Conservation (phyloP, 345 rosid species). For the Pistacia integerrima region DNA sequence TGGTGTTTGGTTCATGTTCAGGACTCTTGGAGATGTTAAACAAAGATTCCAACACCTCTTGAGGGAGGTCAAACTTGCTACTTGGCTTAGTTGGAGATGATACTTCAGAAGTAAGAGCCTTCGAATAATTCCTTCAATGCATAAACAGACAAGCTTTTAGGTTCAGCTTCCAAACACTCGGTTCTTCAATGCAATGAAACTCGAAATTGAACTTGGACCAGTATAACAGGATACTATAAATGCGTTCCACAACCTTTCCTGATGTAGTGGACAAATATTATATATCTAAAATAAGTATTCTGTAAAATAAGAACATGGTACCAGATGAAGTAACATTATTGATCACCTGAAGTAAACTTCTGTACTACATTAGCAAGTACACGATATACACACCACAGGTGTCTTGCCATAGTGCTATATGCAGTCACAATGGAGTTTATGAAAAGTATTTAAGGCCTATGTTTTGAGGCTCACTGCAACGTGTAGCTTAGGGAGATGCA, state of each 20-base stretch:
- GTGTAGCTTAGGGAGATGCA: background rate
- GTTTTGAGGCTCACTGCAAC: background rate
- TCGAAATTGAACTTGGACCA: slow-evolving; percentile 5
- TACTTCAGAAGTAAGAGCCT: slow-evolving; percentile 48
- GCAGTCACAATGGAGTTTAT: background rate
- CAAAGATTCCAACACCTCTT: slow-evolving; percentile 80
- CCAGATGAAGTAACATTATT: background rate
- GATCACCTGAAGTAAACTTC: background rate
- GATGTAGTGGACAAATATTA: background rate
- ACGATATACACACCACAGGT: background rate
- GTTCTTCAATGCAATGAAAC: background rate
- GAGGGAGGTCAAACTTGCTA: slow-evolving; percentile 57
- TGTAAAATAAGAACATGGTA: background rate
- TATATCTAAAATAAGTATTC: background rate
- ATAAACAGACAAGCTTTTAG: slow-evolving; percentile 21
- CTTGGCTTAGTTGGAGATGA: slow-evolving; percentile 38
- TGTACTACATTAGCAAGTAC: background rate
- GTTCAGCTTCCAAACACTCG: slow-evolving; percentile 1
- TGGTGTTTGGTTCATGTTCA: slow-evolving; percentile 65
- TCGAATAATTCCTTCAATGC: slow-evolving; percentile 50
- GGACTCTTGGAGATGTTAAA: slow-evolving; percentile 65
- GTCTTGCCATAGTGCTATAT: background rate
- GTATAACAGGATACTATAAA: background rate
- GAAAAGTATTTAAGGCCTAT: background rate
- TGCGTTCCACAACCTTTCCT: slow-evolving; percentile 9